Percentiles rank a stretch among this genome's conserved stretches.
phyloP scores from a whole-genome alignment of 2,329 filamentous ascomycete species.

The Venturia effusa region DNA sequence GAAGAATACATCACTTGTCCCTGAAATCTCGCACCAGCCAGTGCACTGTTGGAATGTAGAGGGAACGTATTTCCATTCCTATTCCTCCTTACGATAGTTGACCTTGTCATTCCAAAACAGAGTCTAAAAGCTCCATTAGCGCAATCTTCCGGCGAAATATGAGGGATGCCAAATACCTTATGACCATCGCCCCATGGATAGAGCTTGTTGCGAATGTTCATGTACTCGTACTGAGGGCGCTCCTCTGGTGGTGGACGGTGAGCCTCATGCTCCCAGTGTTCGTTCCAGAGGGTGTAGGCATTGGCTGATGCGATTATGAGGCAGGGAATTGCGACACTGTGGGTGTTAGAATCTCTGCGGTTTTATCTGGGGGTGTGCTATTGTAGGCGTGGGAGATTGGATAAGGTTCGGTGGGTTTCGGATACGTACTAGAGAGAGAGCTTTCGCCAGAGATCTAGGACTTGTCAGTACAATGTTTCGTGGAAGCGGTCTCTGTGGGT shows the following conservation, averaged over 20 bases:
- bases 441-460: conserved; percentile 86
- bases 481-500: background rate
- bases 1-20: background rate
- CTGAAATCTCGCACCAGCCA: background rate
- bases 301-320: conserved; percentile 66
- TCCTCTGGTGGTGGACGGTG: conserved; percentile 85
- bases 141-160: background rate
- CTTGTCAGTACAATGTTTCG: background rate
- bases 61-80: conserved; percentile 21
- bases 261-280: conserved; percentile 93
- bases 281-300: conserved; percentile 82
- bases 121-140: conserved; percentile 24
- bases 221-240: conserved; percentile 86
- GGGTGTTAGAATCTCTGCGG: conserved; percentile 1
- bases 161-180: conserved; percentile 52
- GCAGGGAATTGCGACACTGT: conserved; percentile 63
- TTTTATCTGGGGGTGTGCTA: background rate
- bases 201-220: conserved; percentile 97
- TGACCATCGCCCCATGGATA: conserved; percentile 92
- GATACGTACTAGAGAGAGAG: conserved; percentile 81
- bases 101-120: conserved; percentile 78
- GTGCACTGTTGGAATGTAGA: background rate
- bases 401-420: conserved; percentile 6
- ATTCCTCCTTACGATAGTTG: conserved; percentile 96
- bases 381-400: background rate